A percentile compares a stretch with the other conserved stretches of the same genome.
phyloP scores from a whole-genome alignment of 768 basidiomycete genomes.

The Leccinum truebloodii region DNA sequence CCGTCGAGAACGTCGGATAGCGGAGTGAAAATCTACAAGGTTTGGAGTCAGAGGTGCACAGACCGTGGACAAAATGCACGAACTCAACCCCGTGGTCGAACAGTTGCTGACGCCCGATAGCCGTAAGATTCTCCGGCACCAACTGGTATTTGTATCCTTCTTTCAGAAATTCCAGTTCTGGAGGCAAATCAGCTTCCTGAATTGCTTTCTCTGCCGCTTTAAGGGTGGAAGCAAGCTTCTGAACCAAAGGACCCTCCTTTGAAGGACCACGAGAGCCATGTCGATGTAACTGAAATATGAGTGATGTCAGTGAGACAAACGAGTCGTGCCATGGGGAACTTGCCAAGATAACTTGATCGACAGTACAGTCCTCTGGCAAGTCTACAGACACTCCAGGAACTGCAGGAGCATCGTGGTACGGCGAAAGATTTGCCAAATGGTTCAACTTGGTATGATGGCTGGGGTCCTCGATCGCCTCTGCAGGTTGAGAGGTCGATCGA shows the following conservation, averaged over 20 bases:
- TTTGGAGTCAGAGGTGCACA: not conserved
- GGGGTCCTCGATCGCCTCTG: not conserved
- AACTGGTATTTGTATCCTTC: slow-evolving; percentile 36
- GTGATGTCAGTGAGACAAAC: not conserved
- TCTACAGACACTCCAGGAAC: slow-evolving; percentile 28
- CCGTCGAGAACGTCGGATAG: slow-evolving; percentile 22
- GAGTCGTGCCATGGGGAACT: not conserved
- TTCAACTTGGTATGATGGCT: not conserved
- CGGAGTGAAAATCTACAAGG: slow-evolving; percentile 21
- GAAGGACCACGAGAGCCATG: slow-evolving; percentile 43
- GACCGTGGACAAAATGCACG: slow-evolving; percentile 6
- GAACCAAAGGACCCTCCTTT: slow-evolving; percentile 30
- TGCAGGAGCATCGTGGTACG: slow-evolving; percentile 37
- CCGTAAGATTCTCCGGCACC: slow-evolving; percentile 38
- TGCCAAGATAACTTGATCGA: slow-evolving; percentile 45
- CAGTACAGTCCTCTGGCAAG: slow-evolving; percentile 40
- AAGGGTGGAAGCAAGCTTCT: slow-evolving; percentile 35
- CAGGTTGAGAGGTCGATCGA: not conserved
- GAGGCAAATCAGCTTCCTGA: slow-evolving; percentile 32
- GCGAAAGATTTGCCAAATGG: slow-evolving; percentile 38
- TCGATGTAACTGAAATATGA: slow-evolving; percentile 36
- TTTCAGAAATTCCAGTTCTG: slow-evolving; percentile 37
- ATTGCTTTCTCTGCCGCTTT: slow-evolving; percentile 23
- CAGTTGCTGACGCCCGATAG: slow-evolving; percentile 38
- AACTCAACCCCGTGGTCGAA: slow-evolving; percentile 43